A percentile compares a stretch with the other conserved stretches of the same genome.
Evolutionary conservation across 1,284 basidiomycete genomes (phyloP).

Genomic region (Cryptococcus depauperatus): DNA sequence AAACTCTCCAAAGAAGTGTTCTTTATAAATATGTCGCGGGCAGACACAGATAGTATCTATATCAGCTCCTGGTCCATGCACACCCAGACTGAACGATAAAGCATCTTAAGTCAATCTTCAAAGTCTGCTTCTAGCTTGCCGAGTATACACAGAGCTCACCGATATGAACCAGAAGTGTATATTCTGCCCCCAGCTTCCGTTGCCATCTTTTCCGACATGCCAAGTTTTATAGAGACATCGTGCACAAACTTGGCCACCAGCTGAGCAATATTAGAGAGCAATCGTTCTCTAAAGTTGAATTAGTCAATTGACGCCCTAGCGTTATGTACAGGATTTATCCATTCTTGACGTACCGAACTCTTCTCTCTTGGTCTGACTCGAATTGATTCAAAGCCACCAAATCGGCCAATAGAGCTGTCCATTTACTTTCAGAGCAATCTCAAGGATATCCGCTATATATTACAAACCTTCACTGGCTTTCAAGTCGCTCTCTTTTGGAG

Average conservation of each 20-base stretch:
- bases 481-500: conserved; percentile 60
- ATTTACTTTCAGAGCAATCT: not conserved
- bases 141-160: too few relatives aligned
- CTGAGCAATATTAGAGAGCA: conserved; percentile 79
- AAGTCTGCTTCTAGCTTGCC: too few relatives aligned
- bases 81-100: conserved; percentile 56
- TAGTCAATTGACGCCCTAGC: not conserved
- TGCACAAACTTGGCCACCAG: conserved; percentile 92
- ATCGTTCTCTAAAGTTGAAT: conserved; percentile 65
- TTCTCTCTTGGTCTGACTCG: conserved; percentile 81
- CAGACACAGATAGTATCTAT: conserved; percentile 99
- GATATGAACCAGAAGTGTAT: conserved; percentile 96
- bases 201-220: conserved; percentile 79
- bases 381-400: conserved; percentile 78
- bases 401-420: conserved; percentile 57
- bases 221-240: conserved; percentile 65
- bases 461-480: conserved; percentile 73
- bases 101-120: not conserved
- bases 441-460: not conserved
- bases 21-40: conserved; percentile 86
- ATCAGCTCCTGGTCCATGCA: conserved; percentile 92
- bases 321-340: not conserved
- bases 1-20: conserved; percentile 92
- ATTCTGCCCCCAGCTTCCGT: conserved; percentile 90
- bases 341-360: conserved; percentile 74